These are phyloP conservation scores for Myriosclerotinia scirpicola DNA, from an alignment of 2,329 filamentous ascomycete genomes.

Conservation along the genomic window DNA sequence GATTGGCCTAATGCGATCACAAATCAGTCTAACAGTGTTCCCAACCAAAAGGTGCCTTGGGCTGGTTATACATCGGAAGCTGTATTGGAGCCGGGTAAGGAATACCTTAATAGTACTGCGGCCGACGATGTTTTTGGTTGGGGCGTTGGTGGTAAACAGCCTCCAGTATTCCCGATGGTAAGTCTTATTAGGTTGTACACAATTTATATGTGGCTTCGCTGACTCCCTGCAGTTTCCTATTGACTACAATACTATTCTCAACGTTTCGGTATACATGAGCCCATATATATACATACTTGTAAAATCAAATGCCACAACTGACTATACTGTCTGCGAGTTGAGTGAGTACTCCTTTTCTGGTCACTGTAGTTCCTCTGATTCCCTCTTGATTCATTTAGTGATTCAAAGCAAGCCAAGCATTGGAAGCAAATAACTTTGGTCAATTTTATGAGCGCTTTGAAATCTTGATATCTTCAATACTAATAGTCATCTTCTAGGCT, in stretches of 20 bases:
- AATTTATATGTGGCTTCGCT: background rate
- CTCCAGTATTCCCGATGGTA: constrained; percentile 54
- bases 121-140: constrained; percentile 73
- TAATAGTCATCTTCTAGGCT: constrained; percentile 43
- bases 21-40: constrained; percentile 40
- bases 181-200: constrained; percentile 25
- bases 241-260: constrained; percentile 66
- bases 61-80: constrained; percentile 45
- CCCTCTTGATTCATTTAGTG: background rate
- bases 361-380: background rate
- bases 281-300: constrained; percentile 67
- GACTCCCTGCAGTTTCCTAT: constrained; percentile 49
- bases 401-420: too few species aligned
- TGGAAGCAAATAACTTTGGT: background rate
- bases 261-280: constrained; percentile 49
- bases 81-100: constrained; percentile 38
- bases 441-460: background rate
- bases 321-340: constrained; percentile 68
- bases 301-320: constrained; percentile 45
- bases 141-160: constrained; percentile 52
- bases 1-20: constrained; percentile 53
- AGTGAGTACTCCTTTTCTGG: constrained; percentile 4
- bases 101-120: constrained; percentile 55
- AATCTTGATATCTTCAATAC: background rate
- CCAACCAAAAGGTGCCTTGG: constrained; percentile 41